Percentiles rank a stretch among this genome's conserved stretches.
Evolutionary conservation across 1,139 yeast genomes (phyloP).

Genomic region (Wickerhamiella infanticola): DNA sequence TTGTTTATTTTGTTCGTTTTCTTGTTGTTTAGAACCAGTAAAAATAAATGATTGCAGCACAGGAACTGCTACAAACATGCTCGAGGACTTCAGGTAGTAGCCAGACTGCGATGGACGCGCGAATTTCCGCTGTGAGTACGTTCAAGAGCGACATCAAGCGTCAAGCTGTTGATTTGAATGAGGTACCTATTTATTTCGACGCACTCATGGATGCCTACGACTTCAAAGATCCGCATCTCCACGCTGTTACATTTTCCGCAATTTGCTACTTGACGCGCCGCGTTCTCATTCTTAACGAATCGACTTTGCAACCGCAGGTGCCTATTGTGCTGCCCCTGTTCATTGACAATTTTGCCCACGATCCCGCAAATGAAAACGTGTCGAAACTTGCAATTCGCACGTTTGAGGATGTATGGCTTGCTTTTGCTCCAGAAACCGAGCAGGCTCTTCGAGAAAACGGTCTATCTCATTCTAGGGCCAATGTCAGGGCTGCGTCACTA

Average conservation of each 20-base stretch:
- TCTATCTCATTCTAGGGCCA: constrained; percentile 29
- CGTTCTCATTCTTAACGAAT: constrained; percentile 56
- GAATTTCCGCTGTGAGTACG: constrained; percentile 23
- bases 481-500: constrained; percentile 32
- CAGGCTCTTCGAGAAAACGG: constrained; percentile 35
- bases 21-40: not conserved
- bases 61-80: not conserved
- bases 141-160: constrained; percentile 58
- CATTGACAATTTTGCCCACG: constrained; percentile 36
- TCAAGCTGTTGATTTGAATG: constrained; percentile 33
- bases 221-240: constrained; percentile 28
- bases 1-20: not conserved
- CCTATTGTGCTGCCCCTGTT: constrained; percentile 42
- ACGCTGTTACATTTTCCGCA: constrained; percentile 43
- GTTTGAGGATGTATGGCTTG: constrained; percentile 53
- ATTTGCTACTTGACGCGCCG: constrained; percentile 64
- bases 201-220: constrained; percentile 1
- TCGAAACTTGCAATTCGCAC: constrained; percentile 27
- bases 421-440: constrained; percentile 43
- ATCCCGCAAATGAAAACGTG: constrained; percentile 34
- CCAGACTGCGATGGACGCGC: not conserved
- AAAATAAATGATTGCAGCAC: not conserved
- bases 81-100: not conserved
- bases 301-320: constrained; percentile 35
- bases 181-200: constrained; percentile 1